Percentiles rank a stretch among this genome's conserved stretches.
These are phyloP conservation scores for Phytophthora crassamura DNA, from an alignment of 352 stramenopile species.

Conservation along the genomic window DNA sequence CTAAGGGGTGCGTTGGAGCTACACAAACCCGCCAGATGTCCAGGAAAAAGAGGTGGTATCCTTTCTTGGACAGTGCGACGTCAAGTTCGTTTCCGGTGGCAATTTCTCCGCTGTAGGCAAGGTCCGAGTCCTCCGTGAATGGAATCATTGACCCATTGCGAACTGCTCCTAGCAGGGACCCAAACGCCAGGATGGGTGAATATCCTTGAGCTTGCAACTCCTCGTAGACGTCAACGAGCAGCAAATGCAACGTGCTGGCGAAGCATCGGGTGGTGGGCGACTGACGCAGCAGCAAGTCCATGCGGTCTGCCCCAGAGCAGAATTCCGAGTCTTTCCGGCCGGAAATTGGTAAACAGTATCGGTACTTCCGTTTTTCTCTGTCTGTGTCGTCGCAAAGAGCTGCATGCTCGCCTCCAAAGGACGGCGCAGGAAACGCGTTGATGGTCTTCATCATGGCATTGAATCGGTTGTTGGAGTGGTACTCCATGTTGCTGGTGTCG, in stretches of 20 bases:
- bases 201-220: slow-evolving; percentile 30
- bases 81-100: slow-evolving; percentile 1
- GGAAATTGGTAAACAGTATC: slow-evolving; percentile 54
- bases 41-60: slow-evolving; percentile 48
- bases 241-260: slow-evolving; percentile 51
- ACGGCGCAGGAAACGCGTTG: background rate
- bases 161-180: slow-evolving; percentile 53
- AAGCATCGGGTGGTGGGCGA: slow-evolving; percentile 38
- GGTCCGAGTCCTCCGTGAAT: slow-evolving; percentile 55
- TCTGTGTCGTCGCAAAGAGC: background rate
- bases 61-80: slow-evolving; percentile 32
- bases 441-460: slow-evolving; percentile 10
- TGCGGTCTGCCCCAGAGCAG: slow-evolving; percentile 44
- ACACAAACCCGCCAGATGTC: too few relatives aligned
- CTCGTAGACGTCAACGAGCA: slow-evolving; percentile 56
- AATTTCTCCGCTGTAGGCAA: slow-evolving; percentile 34
- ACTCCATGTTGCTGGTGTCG: background rate
- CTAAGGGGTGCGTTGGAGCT: slow-evolving; percentile 40
- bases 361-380: too few relatives aligned
- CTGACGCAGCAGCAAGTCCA: slow-evolving; percentile 38
- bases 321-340: slow-evolving; percentile 45
- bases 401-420: background rate
- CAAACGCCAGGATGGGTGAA: slow-evolving; percentile 41
- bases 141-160: slow-evolving; percentile 48
- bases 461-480: slow-evolving; percentile 4